Base-by-base conservation (phyloP, 441 rosid genomes). In the Euphorbia schlechtendalii region DNA sequence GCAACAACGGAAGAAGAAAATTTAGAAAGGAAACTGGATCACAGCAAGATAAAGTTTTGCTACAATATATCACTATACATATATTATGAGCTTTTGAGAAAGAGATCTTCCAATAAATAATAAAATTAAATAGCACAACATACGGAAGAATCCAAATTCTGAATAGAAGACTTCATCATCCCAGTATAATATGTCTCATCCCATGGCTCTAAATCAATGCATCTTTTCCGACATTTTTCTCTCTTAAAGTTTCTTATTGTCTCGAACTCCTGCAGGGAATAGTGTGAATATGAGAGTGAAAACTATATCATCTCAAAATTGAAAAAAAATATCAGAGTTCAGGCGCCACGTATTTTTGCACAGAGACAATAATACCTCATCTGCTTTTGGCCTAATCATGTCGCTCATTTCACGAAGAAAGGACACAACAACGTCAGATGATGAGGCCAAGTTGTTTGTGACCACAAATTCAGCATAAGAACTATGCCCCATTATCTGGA, bases 101-200 rank as follows among this genome's bases (percentile, higher is more conserved):
- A 17, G 48, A 38, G 18, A 9, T 66, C 48, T 41, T 5, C 41
- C 9, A 5, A 18, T 17, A 61, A 61, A 17, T 64, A 65, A 43
- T 20, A 56, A 46, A 65, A 48, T 17, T 0, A 40, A 65, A 60
- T 22, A 17, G 17, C 28, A 72, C 18, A 66, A 82, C 96, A 75
- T 85, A 94, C 99, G 17, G 80, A 73, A 22, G 92, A 78, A 75
- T 89, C 86, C 76, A 91, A 75, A 76, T 85, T 77, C 74, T 81
- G 83, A 68, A 73, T 73, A 22, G 92, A 83, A 49, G 96, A 84
- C 74, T 85, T 94, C 93, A 94, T 89, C 80, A 79, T 75, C 57
- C 87, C 81, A 43, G 96, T 82, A 72, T 87, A 91, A 78, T 89
- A 85, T 32, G 96, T 73, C 76, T 94, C 98, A 78, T 94, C 98